Conservation (phyloP, 139 green algal genomes). For the Micractinium conductrix region DNA sequence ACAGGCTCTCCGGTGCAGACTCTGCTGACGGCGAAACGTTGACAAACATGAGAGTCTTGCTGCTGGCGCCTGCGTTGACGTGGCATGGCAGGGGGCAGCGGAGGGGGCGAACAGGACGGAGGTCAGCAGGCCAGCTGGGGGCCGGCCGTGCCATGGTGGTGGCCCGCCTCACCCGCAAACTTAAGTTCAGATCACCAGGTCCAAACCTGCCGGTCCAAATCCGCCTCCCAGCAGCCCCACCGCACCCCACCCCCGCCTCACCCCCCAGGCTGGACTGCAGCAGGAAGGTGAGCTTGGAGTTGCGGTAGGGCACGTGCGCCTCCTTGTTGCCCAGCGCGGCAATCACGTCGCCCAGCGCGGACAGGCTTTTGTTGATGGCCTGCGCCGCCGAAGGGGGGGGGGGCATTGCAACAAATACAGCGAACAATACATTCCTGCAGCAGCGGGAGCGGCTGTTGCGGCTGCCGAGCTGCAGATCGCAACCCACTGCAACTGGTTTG, state of each 20-base stretch:
- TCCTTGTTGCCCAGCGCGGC: conserved; percentile 72
- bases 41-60: conserved; percentile 96
- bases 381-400: not conserved
- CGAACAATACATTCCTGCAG: too few relatives aligned
- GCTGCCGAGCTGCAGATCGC: too few relatives aligned
- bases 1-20: conserved; percentile 79
- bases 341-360: conserved; percentile 90
- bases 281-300: conserved; percentile 96
- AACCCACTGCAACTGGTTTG: too few relatives aligned
- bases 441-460: too few relatives aligned
- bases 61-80: conserved; percentile 53
- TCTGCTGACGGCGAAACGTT: conserved; percentile 88
- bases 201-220: not conserved
- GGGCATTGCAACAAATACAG: too few relatives aligned
- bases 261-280: conserved; percentile 55
- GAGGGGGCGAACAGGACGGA: too few relatives aligned
- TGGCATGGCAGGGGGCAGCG: too few relatives aligned
- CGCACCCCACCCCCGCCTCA: too few relatives aligned
- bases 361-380: conserved; percentile 94
- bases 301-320: conserved; percentile 87
- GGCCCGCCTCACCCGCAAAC: too few relatives aligned
- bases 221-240: not conserved
- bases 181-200: not conserved
- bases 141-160: too few relatives aligned
- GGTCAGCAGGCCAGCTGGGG: too few relatives aligned